phyloP scores from a whole-genome alignment of 2,329 filamentous ascomycete species.

The Parascedosporium putredinis region DNA sequence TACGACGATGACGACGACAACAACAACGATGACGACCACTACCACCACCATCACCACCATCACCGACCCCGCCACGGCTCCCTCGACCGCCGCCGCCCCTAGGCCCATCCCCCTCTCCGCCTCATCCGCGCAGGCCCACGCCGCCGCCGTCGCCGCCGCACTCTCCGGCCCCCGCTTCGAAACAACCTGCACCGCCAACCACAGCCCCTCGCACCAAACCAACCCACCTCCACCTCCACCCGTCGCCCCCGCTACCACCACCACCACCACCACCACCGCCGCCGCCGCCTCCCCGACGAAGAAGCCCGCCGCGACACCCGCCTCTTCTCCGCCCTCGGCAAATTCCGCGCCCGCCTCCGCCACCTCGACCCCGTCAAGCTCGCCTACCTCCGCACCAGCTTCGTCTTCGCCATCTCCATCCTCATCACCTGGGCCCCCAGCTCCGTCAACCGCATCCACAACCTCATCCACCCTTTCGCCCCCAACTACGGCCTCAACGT shows the following conservation, averaged over 20 bases:
- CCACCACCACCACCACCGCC: neutral
- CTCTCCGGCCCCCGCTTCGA: constrained; percentile 12
- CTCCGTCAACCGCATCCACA: constrained; percentile 64
- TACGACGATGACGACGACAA: too few relatives aligned
- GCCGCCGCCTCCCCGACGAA: too few relatives aligned
- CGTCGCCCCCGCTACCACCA: neutral
- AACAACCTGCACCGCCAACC: constrained; percentile 18
- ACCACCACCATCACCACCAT: too few relatives aligned
- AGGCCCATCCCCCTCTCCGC: too few relatives aligned
- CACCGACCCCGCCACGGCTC: too few relatives aligned
- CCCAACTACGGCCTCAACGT: constrained; percentile 57
- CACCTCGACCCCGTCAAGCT: constrained; percentile 47
- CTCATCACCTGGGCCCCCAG: constrained; percentile 55
- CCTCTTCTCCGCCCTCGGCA: constrained; percentile 6
- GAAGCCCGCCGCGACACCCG: too few relatives aligned
- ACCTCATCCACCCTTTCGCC: constrained; percentile 42
- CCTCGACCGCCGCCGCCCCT: too few relatives aligned
- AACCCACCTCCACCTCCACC: too few relatives aligned
- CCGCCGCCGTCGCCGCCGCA: neutral
- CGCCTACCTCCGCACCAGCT: constrained; percentile 49
- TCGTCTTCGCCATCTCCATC: constrained; percentile 50
- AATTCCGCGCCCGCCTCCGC: constrained; percentile 23
- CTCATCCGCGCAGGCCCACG: too few relatives aligned
- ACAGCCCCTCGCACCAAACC: too few relatives aligned
- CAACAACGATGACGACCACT: too few relatives aligned